Evolutionary conservation across 2,329 filamentous ascomycete species (phyloP), one percentile per base, ranked within the genome.

Genomic region (Mollisia scopiformis): DNA sequence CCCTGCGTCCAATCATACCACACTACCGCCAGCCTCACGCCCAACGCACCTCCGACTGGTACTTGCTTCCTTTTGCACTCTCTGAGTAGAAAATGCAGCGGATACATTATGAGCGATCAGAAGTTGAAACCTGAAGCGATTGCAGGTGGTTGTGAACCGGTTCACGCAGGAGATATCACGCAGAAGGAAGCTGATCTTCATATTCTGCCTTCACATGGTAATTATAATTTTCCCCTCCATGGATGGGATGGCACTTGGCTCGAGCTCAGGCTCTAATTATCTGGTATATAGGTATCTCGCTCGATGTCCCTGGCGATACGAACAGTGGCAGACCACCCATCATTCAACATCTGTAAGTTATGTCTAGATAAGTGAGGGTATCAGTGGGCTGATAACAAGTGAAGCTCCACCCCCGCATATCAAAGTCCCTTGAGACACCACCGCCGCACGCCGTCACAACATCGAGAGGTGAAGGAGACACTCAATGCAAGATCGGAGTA

Each of bases 401-500:
- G 50, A 58, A 51, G 39, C 69, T 86, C 85, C 55, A 76, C 78
- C 47, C 69, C 72, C 13, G 64, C 67, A 37, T 74, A 73, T 82
- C 85, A 66, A 65, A 87, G 83, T 69, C 87, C 86, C n/a, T 77
- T 87, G 53, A 80, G 87, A 75, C 87, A 90, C 73, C 86, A 89
- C 75, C 81, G 79, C 66, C 83, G 87, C 63, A 82, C 82, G 57
- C 82, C 84, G 55, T 88, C 86, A 57, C 79, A 81, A 49, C 83
- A 84, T 50, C 81, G 83, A 74, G 80, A 79, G 68, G 86, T 90
- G 64, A 90, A 90, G 90, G 93, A 97, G 86, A 97, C 94, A 2
- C 86, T 97, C 71, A 89, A 97, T 80, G 94, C 94, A 57, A 88
- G 87, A 61, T 93, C 92, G 30, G 88, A 95, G 73, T 96, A 96